phyloP scores from a whole-genome alignment of 192 early-diverging fungal genomes.

The Umbelopsis sp. region DNA sequence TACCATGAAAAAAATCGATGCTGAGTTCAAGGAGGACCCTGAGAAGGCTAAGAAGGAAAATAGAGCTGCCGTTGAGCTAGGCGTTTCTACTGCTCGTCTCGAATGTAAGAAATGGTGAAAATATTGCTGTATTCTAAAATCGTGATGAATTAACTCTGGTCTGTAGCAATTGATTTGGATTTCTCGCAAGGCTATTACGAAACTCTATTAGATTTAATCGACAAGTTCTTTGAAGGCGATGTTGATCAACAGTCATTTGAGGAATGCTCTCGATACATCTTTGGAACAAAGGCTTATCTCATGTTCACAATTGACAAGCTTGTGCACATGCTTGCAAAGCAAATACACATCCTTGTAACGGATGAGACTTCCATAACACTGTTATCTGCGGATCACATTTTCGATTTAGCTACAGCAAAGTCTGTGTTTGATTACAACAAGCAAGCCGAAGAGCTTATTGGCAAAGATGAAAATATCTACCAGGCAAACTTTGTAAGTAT shows the following conservation, averaged over 20 bases:
- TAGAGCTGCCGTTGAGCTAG: constrained; percentile 57
- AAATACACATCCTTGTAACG: constrained; percentile 26
- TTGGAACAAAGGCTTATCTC: constrained; percentile 86
- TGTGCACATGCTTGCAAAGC: constrained; percentile 76
- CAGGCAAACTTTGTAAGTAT: neutral
- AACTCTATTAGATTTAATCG: constrained; percentile 72
- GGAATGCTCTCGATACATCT: constrained; percentile 83
- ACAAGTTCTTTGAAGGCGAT: constrained; percentile 79
- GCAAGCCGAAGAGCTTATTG: constrained; percentile 13
- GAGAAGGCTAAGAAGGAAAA: constrained; percentile 58
- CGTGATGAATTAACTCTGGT: neutral
- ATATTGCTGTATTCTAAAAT: neutral
- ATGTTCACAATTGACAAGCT: constrained; percentile 92
- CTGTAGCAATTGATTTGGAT: constrained; percentile 48
- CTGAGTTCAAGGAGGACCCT: constrained; percentile 55
- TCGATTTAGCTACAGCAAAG: constrained; percentile 1
- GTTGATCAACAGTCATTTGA: constrained; percentile 84
- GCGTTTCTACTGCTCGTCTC: constrained; percentile 49
- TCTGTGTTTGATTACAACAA: constrained; percentile 1
- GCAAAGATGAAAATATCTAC: constrained; percentile 20
- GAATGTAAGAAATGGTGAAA: constrained; percentile 41
- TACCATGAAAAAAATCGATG: constrained; percentile 75
- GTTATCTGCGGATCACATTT: constrained; percentile 1
- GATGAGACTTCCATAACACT: constrained; percentile 15
- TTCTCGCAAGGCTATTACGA: constrained; percentile 69